Conservation (phyloP, 768 basidiomycete species). For the Hygrocybe punicea region DNA sequence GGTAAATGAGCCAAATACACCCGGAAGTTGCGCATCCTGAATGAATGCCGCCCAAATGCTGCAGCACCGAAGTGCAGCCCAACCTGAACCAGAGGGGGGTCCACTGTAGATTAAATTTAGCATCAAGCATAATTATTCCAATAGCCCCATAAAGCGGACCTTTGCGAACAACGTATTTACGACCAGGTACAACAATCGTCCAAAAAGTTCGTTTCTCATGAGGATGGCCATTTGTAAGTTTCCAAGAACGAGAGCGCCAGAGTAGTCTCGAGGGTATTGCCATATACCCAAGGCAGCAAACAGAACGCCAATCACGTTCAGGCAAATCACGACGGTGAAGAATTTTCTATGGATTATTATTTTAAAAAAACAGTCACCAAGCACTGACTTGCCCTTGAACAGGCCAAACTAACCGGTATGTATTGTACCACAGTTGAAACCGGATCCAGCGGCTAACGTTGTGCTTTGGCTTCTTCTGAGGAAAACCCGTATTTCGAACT, state of each 20-base stretch:
- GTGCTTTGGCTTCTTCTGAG: background rate
- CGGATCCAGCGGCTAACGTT: conserved; percentile 32
- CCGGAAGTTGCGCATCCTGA: conserved; percentile 72
- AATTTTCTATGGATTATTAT: conserved; percentile 67
- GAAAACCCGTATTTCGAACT: background rate
- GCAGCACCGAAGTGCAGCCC: conserved; percentile 62
- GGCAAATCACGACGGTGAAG: conserved; percentile 55
- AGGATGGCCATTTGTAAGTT: conserved; percentile 72
- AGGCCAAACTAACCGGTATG: conserved; percentile 53
- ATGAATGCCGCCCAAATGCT: conserved; percentile 80
- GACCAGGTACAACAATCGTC: conserved; percentile 66
- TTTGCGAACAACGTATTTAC: conserved; percentile 79
- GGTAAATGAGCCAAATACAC: conserved; percentile 64
- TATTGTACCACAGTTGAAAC: conserved; percentile 74
- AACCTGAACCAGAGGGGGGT: conserved; percentile 55
- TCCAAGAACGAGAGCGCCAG: conserved; percentile 70
- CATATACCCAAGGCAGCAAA: conserved; percentile 63
- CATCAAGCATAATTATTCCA: background rate
- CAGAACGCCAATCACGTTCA: conserved; percentile 59
- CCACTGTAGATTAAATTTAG: conserved; percentile 36
- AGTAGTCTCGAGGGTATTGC: conserved; percentile 62
- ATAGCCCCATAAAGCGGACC: conserved; percentile 36
- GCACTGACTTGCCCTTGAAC: background rate
- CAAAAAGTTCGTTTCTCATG: conserved; percentile 79
- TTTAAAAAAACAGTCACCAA: background rate